These are phyloP conservation scores for Xylaria bambusicola DNA, from an alignment of 495 filamentous ascomycete genomes.

Conservation along the genomic window DNA sequence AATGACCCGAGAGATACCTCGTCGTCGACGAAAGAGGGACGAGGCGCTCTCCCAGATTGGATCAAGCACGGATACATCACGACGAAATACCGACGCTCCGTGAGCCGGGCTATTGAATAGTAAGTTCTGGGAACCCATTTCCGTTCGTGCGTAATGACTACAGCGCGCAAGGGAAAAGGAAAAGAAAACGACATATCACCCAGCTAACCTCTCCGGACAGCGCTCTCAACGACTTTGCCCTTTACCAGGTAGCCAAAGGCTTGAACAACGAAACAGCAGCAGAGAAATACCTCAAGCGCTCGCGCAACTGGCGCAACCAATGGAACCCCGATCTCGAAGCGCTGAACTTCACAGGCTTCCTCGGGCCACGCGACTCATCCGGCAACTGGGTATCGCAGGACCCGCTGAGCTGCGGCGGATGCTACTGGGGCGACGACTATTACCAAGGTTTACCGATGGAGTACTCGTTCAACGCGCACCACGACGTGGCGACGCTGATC, in stretches of 20 bases:
- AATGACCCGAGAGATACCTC: conserved; percentile 61
- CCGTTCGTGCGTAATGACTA: too few relatives aligned
- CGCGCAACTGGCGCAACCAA: conserved; percentile 71
- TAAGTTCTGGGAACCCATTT: too few relatives aligned
- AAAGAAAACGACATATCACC: too few relatives aligned
- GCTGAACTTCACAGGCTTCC: conserved; percentile 63
- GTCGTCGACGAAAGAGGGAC: conserved; percentile 68
- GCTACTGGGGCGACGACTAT: conserved; percentile 63
- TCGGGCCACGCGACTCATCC: conserved; percentile 58
- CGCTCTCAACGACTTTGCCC: conserved; percentile 65
- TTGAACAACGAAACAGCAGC: conserved; percentile 55
- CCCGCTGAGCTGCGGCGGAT: conserved; percentile 63
- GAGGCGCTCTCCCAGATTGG: conserved; percentile 74
- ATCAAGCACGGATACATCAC: conserved; percentile 64
- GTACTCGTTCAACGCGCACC: conserved; percentile 68
- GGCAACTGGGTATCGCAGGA: conserved; percentile 61
- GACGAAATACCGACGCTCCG: conserved; percentile 60
- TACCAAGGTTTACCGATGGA: conserved; percentile 70
- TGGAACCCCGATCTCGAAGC: conserved; percentile 62
- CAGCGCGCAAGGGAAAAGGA: too few relatives aligned
- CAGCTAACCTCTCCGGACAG: not conserved
- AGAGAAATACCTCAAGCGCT: conserved; percentile 63
- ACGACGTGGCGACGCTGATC: conserved; percentile 66
- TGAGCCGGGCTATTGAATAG: conserved; percentile 70
- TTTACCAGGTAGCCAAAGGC: conserved; percentile 62